phyloP scores from a whole-genome alignment of 2,329 filamentous ascomycete genomes.

The Eurotiales sp. region DNA sequence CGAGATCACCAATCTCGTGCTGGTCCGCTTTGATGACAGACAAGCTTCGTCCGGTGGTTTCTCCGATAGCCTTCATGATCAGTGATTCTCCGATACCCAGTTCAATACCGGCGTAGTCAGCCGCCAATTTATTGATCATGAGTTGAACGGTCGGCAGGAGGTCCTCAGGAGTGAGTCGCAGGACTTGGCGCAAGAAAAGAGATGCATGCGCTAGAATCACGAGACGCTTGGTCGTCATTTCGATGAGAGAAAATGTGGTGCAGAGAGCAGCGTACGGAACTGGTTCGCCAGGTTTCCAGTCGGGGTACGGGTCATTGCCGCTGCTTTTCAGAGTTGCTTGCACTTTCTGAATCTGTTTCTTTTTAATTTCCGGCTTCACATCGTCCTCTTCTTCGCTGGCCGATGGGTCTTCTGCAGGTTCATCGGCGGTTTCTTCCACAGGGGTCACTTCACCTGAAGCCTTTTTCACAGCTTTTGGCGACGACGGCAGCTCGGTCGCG shows the following conservation, averaged over 20 bases:
- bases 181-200: conserved; percentile 87
- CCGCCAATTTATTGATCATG: conserved; percentile 97
- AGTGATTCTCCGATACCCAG: conserved; percentile 97
- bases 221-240: conserved; percentile 89
- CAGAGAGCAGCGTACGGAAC: conserved; percentile 94
- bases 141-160: conserved; percentile 83
- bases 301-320: conserved; percentile 79
- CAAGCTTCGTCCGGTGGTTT: conserved; percentile 83
- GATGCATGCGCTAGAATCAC: conserved; percentile 86
- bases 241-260: conserved; percentile 88
- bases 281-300: conserved; percentile 85
- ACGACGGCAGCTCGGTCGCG: conserved; percentile 21
- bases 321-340: conserved; percentile 69
- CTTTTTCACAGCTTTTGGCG: conserved; percentile 27
- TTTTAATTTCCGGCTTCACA: conserved; percentile 66
- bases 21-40: conserved; percentile 92
- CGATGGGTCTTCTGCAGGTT: conserved; percentile 33
- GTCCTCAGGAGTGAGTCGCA: conserved; percentile 83
- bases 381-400: conserved; percentile 55
- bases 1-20: conserved; percentile 92
- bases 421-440: conserved; percentile 29
- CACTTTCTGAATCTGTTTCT: conserved; percentile 74
- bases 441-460: conserved; percentile 47
- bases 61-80: conserved; percentile 98
- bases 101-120: conserved; percentile 94